These are phyloP conservation scores for Aspergillus sp. DNA, from an alignment of 2,329 filamentous ascomycete genomes.

Conservation along the genomic window DNA sequence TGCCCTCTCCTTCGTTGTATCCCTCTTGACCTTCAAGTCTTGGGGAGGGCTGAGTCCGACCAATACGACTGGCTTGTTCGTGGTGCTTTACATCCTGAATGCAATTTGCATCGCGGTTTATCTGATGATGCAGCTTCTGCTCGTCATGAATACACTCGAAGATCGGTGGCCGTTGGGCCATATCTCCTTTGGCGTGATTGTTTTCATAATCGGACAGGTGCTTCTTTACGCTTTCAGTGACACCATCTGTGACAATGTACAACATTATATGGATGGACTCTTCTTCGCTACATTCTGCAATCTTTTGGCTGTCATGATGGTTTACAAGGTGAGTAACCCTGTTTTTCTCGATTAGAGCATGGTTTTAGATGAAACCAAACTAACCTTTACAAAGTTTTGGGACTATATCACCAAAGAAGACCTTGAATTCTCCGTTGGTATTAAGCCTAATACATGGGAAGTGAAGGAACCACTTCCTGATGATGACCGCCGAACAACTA, in stretches of 20 bases:
- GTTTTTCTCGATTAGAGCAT: neutral
- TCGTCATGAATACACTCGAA: slow-evolving; percentile 84
- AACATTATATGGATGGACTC: slow-evolving; percentile 90
- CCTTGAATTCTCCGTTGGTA: slow-evolving; percentile 94
- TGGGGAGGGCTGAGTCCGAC: slow-evolving; percentile 82
- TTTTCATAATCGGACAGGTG: slow-evolving; percentile 89
- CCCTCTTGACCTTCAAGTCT: slow-evolving; percentile 85
- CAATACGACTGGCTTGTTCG: slow-evolving; percentile 83
- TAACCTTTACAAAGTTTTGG: slow-evolving; percentile 71
- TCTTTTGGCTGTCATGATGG: slow-evolving; percentile 95
- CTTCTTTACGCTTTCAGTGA: slow-evolving; percentile 86
- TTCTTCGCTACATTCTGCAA: slow-evolving; percentile 96
- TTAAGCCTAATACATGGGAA: slow-evolving; percentile 96
- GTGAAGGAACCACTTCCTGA: slow-evolving; percentile 86
- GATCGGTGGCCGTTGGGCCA: slow-evolving; percentile 94
- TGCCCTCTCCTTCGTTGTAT: slow-evolving; percentile 77
- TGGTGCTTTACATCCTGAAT: slow-evolving; percentile 87
- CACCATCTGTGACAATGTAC: slow-evolving; percentile 74
- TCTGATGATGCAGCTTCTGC: slow-evolving; percentile 76
- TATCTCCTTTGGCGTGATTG: slow-evolving; percentile 83
- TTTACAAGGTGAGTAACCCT: slow-evolving; percentile 73
- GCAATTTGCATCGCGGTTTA: slow-evolving; percentile 83
- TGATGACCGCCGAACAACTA: slow-evolving; percentile 69
- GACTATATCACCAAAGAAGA: slow-evolving; percentile 98
- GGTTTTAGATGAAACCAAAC: slow-evolving; percentile 2